Evolutionary conservation across 192 early-diverging fungal genomes (phyloP).

Genomic region (Physocladia obscura): DNA sequence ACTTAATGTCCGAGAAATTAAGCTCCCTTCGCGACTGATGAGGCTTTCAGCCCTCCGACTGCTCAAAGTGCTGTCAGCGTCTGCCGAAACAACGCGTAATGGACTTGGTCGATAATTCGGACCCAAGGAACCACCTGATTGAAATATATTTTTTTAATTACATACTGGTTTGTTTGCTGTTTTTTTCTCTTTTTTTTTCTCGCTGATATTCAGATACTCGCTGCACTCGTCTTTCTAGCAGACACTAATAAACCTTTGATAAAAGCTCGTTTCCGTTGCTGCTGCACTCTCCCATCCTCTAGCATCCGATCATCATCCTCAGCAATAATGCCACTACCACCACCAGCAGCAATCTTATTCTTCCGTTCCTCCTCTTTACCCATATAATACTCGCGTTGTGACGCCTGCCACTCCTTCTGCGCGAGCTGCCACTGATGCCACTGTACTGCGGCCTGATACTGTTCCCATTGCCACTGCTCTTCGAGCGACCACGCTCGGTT

Average conservation of each 20-base stretch:
- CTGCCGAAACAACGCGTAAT: neutral
- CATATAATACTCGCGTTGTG: conserved; percentile 21
- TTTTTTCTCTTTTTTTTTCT: too few species aligned
- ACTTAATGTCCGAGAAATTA: too few species aligned
- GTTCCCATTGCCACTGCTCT: conserved; percentile 25
- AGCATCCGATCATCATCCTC: too few species aligned
- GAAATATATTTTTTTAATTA: neutral
- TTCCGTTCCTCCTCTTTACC: conserved; percentile 19
- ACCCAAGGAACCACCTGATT: neutral
- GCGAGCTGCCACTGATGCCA: conserved; percentile 27
- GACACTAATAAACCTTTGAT: too few species aligned
- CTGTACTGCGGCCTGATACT: conserved; percentile 26
- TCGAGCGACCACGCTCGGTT: conserved; percentile 4
- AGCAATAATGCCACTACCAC: too few species aligned
- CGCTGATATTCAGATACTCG: too few species aligned
- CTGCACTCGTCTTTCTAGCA: too few species aligned
- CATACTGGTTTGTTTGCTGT: too few species aligned
- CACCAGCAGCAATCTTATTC: neutral
- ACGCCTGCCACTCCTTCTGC: conserved; percentile 26
- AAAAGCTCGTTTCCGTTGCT: too few species aligned
- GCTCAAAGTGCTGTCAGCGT: conserved; percentile 5
- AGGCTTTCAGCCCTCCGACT: neutral
- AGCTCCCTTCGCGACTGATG: neutral
- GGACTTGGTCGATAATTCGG: neutral
- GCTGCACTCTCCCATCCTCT: too few species aligned